Evolutionary conservation across 2,329 filamentous ascomycete genomes (phyloP), one percentile per base, ranked within the genome.

Genomic region (Fusarium sp.): DNA sequence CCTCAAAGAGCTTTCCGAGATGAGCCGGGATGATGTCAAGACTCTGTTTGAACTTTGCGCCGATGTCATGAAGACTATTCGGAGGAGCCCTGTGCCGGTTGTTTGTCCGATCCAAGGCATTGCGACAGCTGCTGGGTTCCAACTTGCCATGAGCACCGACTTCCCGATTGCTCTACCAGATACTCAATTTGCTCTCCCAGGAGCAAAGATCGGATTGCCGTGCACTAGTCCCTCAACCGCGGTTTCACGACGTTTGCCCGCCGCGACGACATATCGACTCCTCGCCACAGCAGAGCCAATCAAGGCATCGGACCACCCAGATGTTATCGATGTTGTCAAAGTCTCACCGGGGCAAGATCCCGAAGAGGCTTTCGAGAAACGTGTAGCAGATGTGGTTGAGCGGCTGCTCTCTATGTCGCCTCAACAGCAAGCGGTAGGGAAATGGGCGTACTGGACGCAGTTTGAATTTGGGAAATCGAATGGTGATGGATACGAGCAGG

Each of bases 371-470:
- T 65, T 78, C 11, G 77, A 78, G 26, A 39, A 5, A 1, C 68
- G 75, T 5, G 70, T 76, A 4, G 35, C 61, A 0, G 24, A 31
- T 1, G 60, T 78, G 14, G 24, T 78, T 2, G 51, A 61, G 18
- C 60, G 42, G 6, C 12, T 78, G 7, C 61, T 45, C 5, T n/a
- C n/a, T 0, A 75, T 73, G 56, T 67, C 77, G 2, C 49, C 75
- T 1, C 75, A 75, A 20, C 72, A 75, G 14, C 74, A 77, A 14
- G 77, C 75, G 0, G 28, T 77, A 9, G 77, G 77, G 0, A 78
- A 78, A 57, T 78, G 77, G 77, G 74, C 77, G 3, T 78, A 70
- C 18, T 75, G 77, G 75, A 66, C 77, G 0, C 77, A 78, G 22
- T 39, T 78, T 15, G 67, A 67, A 0, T 68, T 78, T 7, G 51